Base-by-base conservation (phyloP, 805 yeast species). In the Teunomyces pallodes region DNA sequence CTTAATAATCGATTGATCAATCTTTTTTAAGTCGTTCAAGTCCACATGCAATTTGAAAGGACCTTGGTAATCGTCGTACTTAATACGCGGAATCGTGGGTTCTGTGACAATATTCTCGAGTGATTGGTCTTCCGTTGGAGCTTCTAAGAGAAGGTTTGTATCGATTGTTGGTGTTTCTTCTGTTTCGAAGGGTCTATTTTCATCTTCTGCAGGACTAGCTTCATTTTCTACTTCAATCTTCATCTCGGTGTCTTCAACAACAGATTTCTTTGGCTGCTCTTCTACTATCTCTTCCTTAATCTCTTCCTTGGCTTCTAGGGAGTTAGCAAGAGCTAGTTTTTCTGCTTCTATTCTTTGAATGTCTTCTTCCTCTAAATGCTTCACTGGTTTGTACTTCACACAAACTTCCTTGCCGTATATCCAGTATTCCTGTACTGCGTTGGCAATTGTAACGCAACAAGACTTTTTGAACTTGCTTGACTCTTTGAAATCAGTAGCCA, bases 361-460 rank as follows among this genome's bases (percentile, higher is more conserved):
- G 8, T 46, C 45, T 10, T 16, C 47, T 8, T 47, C 59, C 9
- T 50, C 51, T 7, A 66, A 40, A 44, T 57, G 58, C 13, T 46
- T 54, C 16, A 82, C 75, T 3, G 78, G 74, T 54, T 72, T 77
- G 44, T 79, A 65, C 50, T 76, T 80, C 10, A 89, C 69, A 58
- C 96, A 84, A 16, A 77, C 79, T 6, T 62, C 67, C 59, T 82
- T 83, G 0, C 97, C 97, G 55, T 77, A 80, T 1, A 59, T 71
- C 95, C 96, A 89, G 62, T 83, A 90, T 51, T 88, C 95, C 59
- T 71, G 66, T 1, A 92, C 79, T 0, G 90, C 86, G 50, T 81
- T 84, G 0, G 97, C 86, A 29, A 91, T 69, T 39, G 76, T 72
- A 9, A 81, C 77, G 61, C 94, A 86, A 46, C 85, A 79, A 0